phyloP scores from a whole-genome alignment of 1,139 yeast species.

The Geotrichum carabidarum region DNA sequence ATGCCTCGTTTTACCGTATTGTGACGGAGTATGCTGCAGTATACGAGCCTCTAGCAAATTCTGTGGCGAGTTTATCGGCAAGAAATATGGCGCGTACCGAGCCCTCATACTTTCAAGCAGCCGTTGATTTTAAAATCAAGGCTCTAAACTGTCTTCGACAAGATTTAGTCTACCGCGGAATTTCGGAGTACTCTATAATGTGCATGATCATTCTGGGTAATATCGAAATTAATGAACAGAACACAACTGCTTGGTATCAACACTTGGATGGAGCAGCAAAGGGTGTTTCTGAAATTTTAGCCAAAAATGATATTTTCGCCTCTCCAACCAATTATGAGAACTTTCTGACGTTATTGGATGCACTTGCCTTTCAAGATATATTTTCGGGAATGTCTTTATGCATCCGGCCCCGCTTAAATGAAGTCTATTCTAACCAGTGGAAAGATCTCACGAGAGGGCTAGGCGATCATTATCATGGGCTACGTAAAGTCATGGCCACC shows the following conservation, averaged over 20 bases:
- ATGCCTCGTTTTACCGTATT: not conserved
- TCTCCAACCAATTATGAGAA: constrained; percentile 2
- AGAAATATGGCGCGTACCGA: constrained; percentile 1
- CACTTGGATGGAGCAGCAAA: constrained; percentile 18
- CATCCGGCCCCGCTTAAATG: constrained; percentile 7
- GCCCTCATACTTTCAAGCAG: constrained; percentile 5
- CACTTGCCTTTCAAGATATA: constrained; percentile 16
- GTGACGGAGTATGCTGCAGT: constrained; percentile 6
- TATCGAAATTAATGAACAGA: constrained; percentile 15
- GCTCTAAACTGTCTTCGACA: constrained; percentile 15
- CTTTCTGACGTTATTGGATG: constrained; percentile 10
- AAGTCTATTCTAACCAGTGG: constrained; percentile 7
- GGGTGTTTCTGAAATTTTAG: constrained; percentile 12
- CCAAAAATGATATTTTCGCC: constrained; percentile 8
- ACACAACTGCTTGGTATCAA: constrained; percentile 8
- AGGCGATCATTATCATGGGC: not conserved
- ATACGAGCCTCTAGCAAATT: constrained; percentile 15
- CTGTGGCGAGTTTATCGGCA: constrained; percentile 15
- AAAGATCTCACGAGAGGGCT: not conserved
- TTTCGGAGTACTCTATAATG: constrained; percentile 13
- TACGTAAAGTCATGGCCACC: constrained; percentile 2
- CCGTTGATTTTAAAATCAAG: constrained; percentile 14
- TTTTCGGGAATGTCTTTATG: not conserved
- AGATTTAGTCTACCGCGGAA: constrained; percentile 12
- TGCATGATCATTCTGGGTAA: constrained; percentile 17